A percentile compares a stretch with the other conserved stretches of the same genome.
These are phyloP conservation scores for Cyclotella baltica DNA, from an alignment of 108 stramenopile species.

Conservation along the genomic window DNA sequence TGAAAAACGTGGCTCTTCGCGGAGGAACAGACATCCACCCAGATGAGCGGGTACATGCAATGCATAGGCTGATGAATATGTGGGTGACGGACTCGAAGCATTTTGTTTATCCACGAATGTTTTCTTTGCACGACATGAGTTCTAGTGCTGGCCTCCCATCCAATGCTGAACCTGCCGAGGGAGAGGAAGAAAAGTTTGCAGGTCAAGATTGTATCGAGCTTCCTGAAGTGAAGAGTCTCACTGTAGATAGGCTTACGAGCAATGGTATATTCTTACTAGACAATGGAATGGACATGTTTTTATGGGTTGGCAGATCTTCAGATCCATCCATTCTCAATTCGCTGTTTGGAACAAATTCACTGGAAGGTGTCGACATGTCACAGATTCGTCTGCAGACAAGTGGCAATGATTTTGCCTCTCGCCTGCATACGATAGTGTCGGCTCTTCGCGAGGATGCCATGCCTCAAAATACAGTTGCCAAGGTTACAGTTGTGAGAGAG, in stretches of 20 bases:
- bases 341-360: conserved; percentile 87
- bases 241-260: conserved; percentile 77
- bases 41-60: conserved; percentile 91
- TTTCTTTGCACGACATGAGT: conserved; percentile 93
- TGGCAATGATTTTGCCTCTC: conserved; percentile 80
- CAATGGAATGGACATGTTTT: conserved; percentile 91
- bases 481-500: conserved; percentile 89
- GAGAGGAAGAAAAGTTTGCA: conserved; percentile 47
- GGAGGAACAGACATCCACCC: conserved; percentile 96
- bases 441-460: conserved; percentile 83
- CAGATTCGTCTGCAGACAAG: conserved; percentile 55
- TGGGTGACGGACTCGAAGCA: conserved; percentile 71
- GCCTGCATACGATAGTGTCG: conserved; percentile 80
- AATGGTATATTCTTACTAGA: conserved; percentile 94
- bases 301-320: conserved; percentile 95
- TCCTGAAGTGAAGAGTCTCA: conserved; percentile 82
- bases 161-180: conserved; percentile 40
- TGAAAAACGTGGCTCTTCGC: conserved; percentile 96
- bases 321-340: conserved; percentile 77
- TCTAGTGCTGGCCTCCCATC: conserved; percentile 69
- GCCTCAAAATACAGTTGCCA: conserved; percentile 63
- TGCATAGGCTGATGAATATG: conserved; percentile 85
- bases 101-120: conserved; percentile 96
- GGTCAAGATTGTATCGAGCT: conserved; percentile 81
- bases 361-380: conserved; percentile 86